These are phyloP conservation scores for Monilinia polystroma DNA, from an alignment of 2,329 filamentous ascomycete genomes.

Conservation along the genomic window DNA sequence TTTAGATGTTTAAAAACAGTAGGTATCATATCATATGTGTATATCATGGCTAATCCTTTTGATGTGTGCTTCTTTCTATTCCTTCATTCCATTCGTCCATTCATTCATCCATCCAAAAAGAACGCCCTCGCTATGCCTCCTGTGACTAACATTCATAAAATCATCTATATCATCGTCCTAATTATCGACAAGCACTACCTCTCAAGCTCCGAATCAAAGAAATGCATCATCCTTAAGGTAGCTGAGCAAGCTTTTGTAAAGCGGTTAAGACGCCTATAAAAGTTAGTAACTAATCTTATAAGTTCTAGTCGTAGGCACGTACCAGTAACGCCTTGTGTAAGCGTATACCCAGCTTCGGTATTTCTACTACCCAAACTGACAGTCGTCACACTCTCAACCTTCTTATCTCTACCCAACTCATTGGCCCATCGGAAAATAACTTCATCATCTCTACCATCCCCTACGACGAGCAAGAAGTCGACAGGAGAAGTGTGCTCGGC, in stretches of 20 bases:
- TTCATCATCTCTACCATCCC: slow-evolving; percentile 91
- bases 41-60: neutral
- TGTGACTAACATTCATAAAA: slow-evolving; percentile 4
- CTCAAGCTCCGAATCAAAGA: neutral
- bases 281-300: slow-evolving; percentile 6
- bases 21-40: neutral
- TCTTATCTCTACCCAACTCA: slow-evolving; percentile 58
- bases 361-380: slow-evolving; percentile 85
- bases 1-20: no score
- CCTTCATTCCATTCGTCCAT: neutral
- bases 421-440: slow-evolving; percentile 95
- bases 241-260: slow-evolving; percentile 50
- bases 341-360: slow-evolving; percentile 79
- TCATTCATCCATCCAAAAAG: slow-evolving; percentile 2
- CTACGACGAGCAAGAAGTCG: slow-evolving; percentile 86
- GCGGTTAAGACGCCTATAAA: slow-evolving; percentile 50
- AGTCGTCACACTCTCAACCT: slow-evolving; percentile 71
- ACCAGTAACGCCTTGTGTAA: slow-evolving; percentile 92
- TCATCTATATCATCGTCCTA: slow-evolving; percentile 16
- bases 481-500: slow-evolving; percentile 47
- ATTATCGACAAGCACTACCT: neutral
- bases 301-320: slow-evolving; percentile 42
- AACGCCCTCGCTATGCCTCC: slow-evolving; percentile 22
- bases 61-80: neutral
- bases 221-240: slow-evolving; percentile 18